Base-by-base conservation (phyloP, 208 protist species). In the Crithidia acanthocephali region DNA sequence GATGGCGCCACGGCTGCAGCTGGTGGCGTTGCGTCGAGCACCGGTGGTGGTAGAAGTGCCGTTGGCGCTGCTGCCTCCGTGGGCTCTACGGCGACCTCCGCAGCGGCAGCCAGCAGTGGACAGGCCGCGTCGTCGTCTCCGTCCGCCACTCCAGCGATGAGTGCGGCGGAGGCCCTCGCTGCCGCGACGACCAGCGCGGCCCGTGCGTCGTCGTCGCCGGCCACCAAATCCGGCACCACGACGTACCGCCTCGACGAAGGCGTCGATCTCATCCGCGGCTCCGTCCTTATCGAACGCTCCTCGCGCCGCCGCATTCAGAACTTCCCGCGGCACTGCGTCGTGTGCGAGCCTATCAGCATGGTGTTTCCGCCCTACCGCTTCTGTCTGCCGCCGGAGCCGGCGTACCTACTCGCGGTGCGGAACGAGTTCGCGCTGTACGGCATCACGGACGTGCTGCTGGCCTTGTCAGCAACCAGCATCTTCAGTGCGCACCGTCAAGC, bases 371-470 rank as follows among this genome's bases (percentile, higher is more conserved):
- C 86, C 0, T 96, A 96, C 65, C 76, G 74, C 22, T 90, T 86
- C 59, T 83, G 90, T 44, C 66, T 96, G 0, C 91, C 91, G 1
- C 91, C 91, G 0, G 91, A 96, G 78, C 91, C 91, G 28, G 45
- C 93, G 25, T 93, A 96, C 67, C 51, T 84, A n/a, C 63, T 71
- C 0, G 84, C 81, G 37, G 80, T 85, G 48, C 80, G 83, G n/a
- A 61, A 70, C 53, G 81, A 83, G 50, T 83, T 85, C 18, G 78
- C 62, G 2, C 84, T 93, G 68, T 79, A 86, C 57, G 51, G 89
- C 20, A 88, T 93, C 72, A 77, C 51, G 4, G 90, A 95, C 50
- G 87, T 87, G n/a, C 65, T 95, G 57, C 23, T 92, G 22, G 85
- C 86, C 27, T 68, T 95, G 64, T 74, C 86, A 1, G 79, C 87